These are phyloP conservation scores for Neofusicoccum umdonicola DNA, from an alignment of 2,329 filamentous ascomycete species.

Conservation along the genomic window DNA sequence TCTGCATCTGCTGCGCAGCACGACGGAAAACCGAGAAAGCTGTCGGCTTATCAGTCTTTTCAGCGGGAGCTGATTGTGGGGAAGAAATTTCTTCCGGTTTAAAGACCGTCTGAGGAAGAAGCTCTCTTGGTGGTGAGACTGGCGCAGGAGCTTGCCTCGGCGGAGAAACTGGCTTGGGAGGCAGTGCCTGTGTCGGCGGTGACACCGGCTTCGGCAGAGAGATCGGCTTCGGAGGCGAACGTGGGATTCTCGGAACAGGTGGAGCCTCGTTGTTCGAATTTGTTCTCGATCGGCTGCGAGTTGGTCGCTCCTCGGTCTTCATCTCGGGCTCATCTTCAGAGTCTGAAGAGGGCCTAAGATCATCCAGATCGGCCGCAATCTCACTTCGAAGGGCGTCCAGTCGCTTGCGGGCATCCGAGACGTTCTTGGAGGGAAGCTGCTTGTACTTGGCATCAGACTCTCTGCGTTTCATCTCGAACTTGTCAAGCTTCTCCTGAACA, in stretches of 20 bases:
- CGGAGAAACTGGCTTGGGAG: neutral
- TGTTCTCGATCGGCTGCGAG: neutral
- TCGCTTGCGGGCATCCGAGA: neutral
- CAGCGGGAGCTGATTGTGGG: neutral
- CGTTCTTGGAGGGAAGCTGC: slow-evolving; percentile 4
- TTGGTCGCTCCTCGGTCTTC: neutral
- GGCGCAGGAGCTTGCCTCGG: neutral
- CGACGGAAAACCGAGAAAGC: slow-evolving; percentile 48
- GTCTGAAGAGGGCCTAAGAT: slow-evolving; percentile 5
- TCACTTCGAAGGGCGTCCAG: slow-evolving; percentile 4
- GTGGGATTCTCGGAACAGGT: neutral
- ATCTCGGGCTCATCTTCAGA: neutral
- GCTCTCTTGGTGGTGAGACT: neutral
- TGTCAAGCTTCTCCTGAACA: slow-evolving; percentile 34
- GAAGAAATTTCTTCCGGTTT: neutral
- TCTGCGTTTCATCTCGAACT: slow-evolving; percentile 33
- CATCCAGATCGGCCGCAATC: slow-evolving; percentile 1
- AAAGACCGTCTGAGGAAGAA: neutral
- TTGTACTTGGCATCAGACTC: slow-evolving; percentile 20
- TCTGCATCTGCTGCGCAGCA: slow-evolving; percentile 42
- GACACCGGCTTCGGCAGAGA: neutral
- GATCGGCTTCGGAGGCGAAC: neutral
- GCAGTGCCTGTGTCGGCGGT: neutral
- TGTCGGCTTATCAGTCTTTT: neutral
- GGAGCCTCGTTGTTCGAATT: neutral